These are phyloP conservation scores for Hyparrhenia diplandra DNA, from an alignment of 176 grass and related monocot species.

Conservation along the genomic window DNA sequence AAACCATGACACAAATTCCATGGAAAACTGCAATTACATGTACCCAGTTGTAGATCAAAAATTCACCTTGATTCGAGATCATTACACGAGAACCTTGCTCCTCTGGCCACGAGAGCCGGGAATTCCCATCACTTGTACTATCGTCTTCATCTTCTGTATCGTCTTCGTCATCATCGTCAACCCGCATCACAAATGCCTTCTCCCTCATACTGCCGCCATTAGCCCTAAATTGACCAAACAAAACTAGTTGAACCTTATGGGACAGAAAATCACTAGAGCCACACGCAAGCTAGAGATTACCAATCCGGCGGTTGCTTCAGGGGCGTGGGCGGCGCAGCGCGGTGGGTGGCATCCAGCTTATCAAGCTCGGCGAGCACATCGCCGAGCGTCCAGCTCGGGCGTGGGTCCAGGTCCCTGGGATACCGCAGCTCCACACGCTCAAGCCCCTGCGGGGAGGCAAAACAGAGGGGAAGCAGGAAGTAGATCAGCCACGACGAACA, in stretches of 20 bases:
- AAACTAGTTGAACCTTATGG: background rate
- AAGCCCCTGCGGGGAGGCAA: conserved; percentile 19
- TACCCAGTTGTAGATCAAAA: background rate
- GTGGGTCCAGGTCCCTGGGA: conserved; percentile 36
- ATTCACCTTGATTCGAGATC: too few relatives aligned
- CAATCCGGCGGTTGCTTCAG: conserved; percentile 42
- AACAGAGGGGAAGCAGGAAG: background rate
- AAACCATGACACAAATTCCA: background rate
- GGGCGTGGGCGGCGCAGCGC: background rate
- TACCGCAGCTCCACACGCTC: conserved; percentile 37
- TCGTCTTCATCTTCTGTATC: too few relatives aligned
- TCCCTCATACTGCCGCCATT: background rate
- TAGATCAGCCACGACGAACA: conserved; percentile 4
- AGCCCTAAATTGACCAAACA: conserved; percentile 24
- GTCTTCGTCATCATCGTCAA: too few relatives aligned
- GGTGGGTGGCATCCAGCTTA: conserved; percentile 16
- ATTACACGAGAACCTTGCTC: too few relatives aligned
- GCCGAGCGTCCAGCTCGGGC: conserved; percentile 35
- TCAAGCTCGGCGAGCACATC: conserved; percentile 42
- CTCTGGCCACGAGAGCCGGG: background rate
- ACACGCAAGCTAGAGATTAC: background rate
- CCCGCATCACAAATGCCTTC: background rate
- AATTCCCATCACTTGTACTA: too few relatives aligned
- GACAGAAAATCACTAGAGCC: background rate
- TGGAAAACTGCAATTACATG: background rate